Conservation (phyloP, 257 asterid species). For the Rauvolfia tetraphylla region DNA sequence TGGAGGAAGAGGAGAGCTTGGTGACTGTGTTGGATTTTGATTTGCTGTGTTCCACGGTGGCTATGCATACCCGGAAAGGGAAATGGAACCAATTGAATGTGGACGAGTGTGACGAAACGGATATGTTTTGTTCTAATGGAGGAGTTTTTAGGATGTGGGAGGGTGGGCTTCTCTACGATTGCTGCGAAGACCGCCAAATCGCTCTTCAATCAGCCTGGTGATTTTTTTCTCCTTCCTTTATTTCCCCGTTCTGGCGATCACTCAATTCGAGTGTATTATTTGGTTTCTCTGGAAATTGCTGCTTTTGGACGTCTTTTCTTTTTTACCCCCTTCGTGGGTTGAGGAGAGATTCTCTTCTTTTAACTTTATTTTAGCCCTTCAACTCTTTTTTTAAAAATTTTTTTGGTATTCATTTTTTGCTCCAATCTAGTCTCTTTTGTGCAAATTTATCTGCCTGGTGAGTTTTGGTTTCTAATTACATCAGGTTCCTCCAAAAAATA, state of each 20-base stretch:
- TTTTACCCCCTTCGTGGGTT: background rate
- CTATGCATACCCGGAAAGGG: slow-evolving; percentile 70
- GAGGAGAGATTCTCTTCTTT: background rate
- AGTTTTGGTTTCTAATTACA: background rate
- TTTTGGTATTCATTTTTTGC: background rate
- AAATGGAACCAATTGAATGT: slow-evolving; percentile 56
- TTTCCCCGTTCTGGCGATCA: background rate
- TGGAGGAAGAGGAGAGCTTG: slow-evolving; percentile 48
- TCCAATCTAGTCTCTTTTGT: background rate
- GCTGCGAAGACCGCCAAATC: slow-evolving; percentile 62
- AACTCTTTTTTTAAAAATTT: background rate
- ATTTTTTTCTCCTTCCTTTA: background rate
- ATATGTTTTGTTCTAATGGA: slow-evolving; percentile 30
- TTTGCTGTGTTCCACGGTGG: slow-evolving; percentile 83
- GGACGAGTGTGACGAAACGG: slow-evolving; percentile 29
- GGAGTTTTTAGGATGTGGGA: slow-evolving; percentile 96
- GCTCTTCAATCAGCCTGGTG: slow-evolving; percentile 87
- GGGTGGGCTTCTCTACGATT: slow-evolving; percentile 75
- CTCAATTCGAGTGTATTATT: background rate
- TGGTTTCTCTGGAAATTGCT: slow-evolving; percentile 2
- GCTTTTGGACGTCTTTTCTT: no score
- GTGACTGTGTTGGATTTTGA: slow-evolving; percentile 78
- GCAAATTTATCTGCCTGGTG: background rate
- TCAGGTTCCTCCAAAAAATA: background rate
- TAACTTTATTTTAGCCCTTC: background rate